Evolutionary conservation across 2,329 filamentous ascomycete species (phyloP), one percentile per base, ranked within the genome.

Genomic region (Microsporum ferrugineum): DNA sequence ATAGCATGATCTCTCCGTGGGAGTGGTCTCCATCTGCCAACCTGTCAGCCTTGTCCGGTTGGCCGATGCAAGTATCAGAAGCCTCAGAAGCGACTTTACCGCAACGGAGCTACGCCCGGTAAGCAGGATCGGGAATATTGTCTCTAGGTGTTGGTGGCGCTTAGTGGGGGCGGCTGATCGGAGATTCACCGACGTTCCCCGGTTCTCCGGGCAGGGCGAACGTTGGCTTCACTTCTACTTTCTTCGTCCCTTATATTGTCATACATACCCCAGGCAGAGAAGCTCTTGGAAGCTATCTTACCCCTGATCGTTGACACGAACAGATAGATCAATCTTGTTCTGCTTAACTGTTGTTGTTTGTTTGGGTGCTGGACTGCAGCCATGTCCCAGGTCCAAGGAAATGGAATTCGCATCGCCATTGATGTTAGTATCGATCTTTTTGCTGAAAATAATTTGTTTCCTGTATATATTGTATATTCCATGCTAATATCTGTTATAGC

Each of bases 401-500:
- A 55, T 31, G 71, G 71, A 63, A 71, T 73, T 55, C 69, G 71
- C 33, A 73, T 73, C 61, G 71, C 71, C 62, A 73, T 73, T 60
- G 71, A 73, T 65, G 71, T 72, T 62, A 66, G 69, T 67, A 57
- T 39, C 34, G 33, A 31, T 14, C 34, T 57, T 10, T 53, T 56
- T 55, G 5, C 47, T 51, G 38, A 39, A 23, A 23, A 23, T 23
- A 23, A 23, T 23, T 12, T 47, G 38, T 5, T 47, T 57, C 39
- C 33, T 51, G 62, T 53, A 10, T 34, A 3, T 66, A 59, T 41
- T 33, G 61, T 33, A n/a, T 33, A 29, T 23, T 2, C 4, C 27
- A 38, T 63, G 29, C 62, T 62, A 41, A 38, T 58, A 29, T 34
- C 12, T 45, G 45, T 23, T 68, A 66, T 71, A 86, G 75, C 86